Base-by-base conservation (phyloP, 2,329 filamentous ascomycete species). In the Exserohilum rostratum region DNA sequence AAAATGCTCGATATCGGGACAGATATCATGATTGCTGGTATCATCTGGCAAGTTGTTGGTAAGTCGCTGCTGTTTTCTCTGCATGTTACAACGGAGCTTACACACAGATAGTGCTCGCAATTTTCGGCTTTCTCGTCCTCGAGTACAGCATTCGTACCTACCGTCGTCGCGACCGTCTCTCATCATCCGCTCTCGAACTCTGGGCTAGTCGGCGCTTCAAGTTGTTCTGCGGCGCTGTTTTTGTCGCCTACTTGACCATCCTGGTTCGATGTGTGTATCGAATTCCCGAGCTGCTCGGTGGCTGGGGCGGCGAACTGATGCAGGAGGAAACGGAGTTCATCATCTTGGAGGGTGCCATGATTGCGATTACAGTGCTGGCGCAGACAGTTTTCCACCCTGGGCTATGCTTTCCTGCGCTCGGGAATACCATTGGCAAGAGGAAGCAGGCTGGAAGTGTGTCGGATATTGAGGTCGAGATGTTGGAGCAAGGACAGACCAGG, bases 11-110 rank as follows among this genome's bases (percentile, higher is more conserved):
- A 81, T 38, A 67, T 77, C 3, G 83, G 83, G 1, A 79, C 82
- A 37, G 69, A 83, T 54, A 77, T 85, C 51, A 85, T 85, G 71
- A 80, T 85, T 43, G 78, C 82, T 0, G 84, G 83, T 53, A 79
- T 86, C 18, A 77, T 79, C 1, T 80, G 81, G 60, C 84, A 86
- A 68, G 82, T 86, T 13, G 76, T 76, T 5, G 82, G 82, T 5
- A 55, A 55, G 61, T 55, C 2, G 79, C 37, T 39, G 79, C 35
- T n/a, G 46, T 13, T 12, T 11, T 12, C 17, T 33, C n/a, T 25
- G 22, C 15, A 29, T 5, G 15, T 15, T 35, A 2, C 2, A n/a
- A 35, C 6, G 35, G 9, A 31, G n/a, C 57, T 62, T 35, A 60
- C 38, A 22, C 61, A 77, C 9, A 6, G 29, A n/a, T n/a, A 66